Evolutionary conservation across 1,284 basidiomycete genomes (phyloP).

Genomic region (Marasmius sp.): DNA sequence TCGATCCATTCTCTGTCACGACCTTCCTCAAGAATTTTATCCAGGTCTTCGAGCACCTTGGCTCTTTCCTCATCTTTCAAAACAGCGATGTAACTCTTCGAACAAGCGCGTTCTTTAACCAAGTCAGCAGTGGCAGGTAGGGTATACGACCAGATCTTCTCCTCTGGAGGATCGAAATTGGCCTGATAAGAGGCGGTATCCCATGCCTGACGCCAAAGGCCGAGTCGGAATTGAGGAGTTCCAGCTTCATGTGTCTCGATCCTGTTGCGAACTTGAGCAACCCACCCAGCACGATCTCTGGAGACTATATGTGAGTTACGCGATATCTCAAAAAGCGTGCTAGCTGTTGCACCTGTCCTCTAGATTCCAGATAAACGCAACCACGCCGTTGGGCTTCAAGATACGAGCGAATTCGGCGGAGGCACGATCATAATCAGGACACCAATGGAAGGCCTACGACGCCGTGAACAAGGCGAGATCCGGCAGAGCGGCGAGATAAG

Average conservation of each 20-base stretch:
- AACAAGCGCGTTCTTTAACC: slow-evolving; percentile 60
- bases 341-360: slow-evolving; percentile 58
- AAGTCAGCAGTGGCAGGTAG: slow-evolving; percentile 50
- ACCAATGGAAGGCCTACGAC: slow-evolving; percentile 81
- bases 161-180: slow-evolving; percentile 53
- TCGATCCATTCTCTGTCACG: slow-evolving; percentile 45
- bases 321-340: background rate
- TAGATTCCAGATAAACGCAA: slow-evolving; percentile 78
- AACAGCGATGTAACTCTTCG: slow-evolving; percentile 74
- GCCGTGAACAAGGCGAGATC: background rate
- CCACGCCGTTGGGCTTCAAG: slow-evolving; percentile 63
- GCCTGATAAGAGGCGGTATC: slow-evolving; percentile 51
- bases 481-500: background rate
- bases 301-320: background rate
- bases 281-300: slow-evolving; percentile 66
- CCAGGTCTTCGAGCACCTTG: slow-evolving; percentile 47
- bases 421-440: slow-evolving; percentile 67
- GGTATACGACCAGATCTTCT: slow-evolving; percentile 50
- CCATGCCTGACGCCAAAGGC: slow-evolving; percentile 68
- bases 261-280: slow-evolving; percentile 62
- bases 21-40: slow-evolving; percentile 46
- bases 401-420: slow-evolving; percentile 68
- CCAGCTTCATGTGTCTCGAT: slow-evolving; percentile 66
- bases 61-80: slow-evolving; percentile 53
- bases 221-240: slow-evolving; percentile 73